Evolutionary conservation across 1,284 basidiomycete species (phyloP).

Genomic region (Papiliotrema nemorosa): DNA sequence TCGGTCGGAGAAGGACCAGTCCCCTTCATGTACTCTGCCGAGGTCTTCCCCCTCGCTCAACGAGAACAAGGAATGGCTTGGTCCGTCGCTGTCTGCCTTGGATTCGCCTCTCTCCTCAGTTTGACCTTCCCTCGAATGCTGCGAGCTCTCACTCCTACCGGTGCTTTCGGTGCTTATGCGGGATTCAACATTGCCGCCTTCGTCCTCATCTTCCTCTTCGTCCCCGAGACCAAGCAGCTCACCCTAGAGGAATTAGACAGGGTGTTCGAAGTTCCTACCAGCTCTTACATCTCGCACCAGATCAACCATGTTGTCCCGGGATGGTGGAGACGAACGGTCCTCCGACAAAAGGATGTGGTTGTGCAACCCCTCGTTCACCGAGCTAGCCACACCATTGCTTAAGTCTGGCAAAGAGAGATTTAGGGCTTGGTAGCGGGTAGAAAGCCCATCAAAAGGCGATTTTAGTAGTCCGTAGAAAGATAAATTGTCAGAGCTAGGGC

Average conservation of each 20-base stretch:
- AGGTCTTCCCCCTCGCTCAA: conserved; percentile 54
- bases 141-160: conserved; percentile 63
- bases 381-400: too few species aligned
- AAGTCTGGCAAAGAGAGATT: too few species aligned
- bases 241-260: conserved; percentile 69
- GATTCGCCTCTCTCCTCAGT: conserved; percentile 24
- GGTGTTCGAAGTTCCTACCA: conserved; percentile 67
- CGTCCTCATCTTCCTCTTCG: conserved; percentile 44
- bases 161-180: conserved; percentile 55
- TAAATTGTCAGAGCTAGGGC: too few species aligned
- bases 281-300: conserved; percentile 62
- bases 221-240: conserved; percentile 65
- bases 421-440: too few species aligned
- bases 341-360: too few species aligned
- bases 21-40: conserved; percentile 56
- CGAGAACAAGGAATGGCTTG: conserved; percentile 56
- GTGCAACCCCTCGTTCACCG: too few species aligned
- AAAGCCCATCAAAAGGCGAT: too few species aligned
- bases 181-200: conserved; percentile 54
- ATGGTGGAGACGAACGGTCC: too few species aligned
- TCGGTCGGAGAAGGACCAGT: conserved; percentile 69
- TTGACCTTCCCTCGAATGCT: conserved; percentile 59
- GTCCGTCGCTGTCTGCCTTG: conserved; percentile 45
- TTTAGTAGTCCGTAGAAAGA: too few species aligned
- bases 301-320: too few species aligned